Evolutionary conservation across 352 stramenopile genomes (phyloP).

Genomic region (Phytophthora agathidicida): DNA sequence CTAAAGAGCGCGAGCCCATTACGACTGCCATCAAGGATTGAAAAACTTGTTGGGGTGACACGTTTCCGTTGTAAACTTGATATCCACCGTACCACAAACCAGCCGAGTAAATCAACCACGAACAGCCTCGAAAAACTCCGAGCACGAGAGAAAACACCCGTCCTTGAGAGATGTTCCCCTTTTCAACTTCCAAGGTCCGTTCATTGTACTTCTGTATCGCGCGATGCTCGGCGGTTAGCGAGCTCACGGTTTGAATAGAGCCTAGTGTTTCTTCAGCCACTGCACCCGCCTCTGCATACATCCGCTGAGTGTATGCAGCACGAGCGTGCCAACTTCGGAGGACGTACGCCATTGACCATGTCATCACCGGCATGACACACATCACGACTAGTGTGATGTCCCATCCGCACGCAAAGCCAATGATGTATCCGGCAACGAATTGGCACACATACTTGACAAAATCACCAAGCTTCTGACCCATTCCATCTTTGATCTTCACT

Average conservation of each 20-base stretch:
- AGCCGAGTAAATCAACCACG: slow-evolving; percentile 41
- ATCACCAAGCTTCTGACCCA: slow-evolving; percentile 50
- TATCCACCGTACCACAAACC: slow-evolving; percentile 44
- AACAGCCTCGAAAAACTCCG: slow-evolving; percentile 25
- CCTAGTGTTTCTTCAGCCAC: slow-evolving; percentile 60
- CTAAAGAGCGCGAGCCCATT: slow-evolving; percentile 33
- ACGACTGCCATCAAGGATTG: slow-evolving; percentile 37
- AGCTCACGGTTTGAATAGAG: slow-evolving; percentile 59
- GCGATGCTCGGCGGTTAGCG: slow-evolving; percentile 29
- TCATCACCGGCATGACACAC: slow-evolving; percentile 10
- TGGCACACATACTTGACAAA: slow-evolving; percentile 35
- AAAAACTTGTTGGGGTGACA: slow-evolving; percentile 29
- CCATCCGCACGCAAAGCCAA: slow-evolving; percentile 1
- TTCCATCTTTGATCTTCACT: slow-evolving; percentile 47
- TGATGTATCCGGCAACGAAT: slow-evolving; percentile 34
- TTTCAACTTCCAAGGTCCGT: slow-evolving; percentile 18
- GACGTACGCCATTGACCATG: background rate
- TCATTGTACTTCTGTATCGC: slow-evolving; percentile 30
- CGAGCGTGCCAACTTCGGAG: background rate
- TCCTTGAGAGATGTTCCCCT: slow-evolving; percentile 18
- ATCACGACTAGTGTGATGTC: slow-evolving; percentile 5
- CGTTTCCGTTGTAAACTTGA: slow-evolving; percentile 29
- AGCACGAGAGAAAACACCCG: slow-evolving; percentile 17
- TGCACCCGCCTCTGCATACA: slow-evolving; percentile 1
- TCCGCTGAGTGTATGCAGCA: background rate